These are phyloP conservation scores for Ophiosphaerella narmari DNA, from an alignment of 2,329 filamentous ascomycete genomes.

Conservation along the genomic window DNA sequence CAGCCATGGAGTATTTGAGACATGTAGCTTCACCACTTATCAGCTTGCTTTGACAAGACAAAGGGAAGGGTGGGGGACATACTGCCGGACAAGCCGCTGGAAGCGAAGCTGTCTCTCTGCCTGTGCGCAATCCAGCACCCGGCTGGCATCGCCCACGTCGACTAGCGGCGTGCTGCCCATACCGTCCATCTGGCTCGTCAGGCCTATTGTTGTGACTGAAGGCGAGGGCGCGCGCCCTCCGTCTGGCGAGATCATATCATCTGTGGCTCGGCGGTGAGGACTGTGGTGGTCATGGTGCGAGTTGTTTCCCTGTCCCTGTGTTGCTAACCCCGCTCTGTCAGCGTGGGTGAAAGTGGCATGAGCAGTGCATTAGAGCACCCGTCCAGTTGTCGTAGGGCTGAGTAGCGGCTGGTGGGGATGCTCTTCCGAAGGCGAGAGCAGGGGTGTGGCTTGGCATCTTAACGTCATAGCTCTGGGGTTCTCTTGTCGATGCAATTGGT, in stretches of 20 bases:
- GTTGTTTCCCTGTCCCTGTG: neutral
- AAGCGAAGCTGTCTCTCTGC: slow-evolving; percentile 33
- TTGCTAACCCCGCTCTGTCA: neutral
- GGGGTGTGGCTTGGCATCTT: slow-evolving; percentile 14
- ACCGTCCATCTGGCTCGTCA: neutral
- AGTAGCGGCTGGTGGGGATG: slow-evolving; percentile 3
- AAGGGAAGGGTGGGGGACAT: slow-evolving; percentile 8
- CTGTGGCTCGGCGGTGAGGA: slow-evolving; percentile 3
- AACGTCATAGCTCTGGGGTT: slow-evolving; percentile 13
- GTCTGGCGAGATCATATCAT: slow-evolving; percentile 30
- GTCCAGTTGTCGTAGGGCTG: slow-evolving; percentile 11
- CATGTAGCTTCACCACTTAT: slow-evolving; percentile 64
- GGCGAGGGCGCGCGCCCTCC: slow-evolving; percentile 6
- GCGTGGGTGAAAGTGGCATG: slow-evolving; percentile 3
- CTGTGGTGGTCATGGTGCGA: slow-evolving; percentile 2
- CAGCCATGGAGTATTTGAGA: slow-evolving; percentile 84
- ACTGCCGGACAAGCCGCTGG: slow-evolving; percentile 41
- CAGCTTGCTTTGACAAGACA: neutral
- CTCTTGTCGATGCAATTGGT: neutral
- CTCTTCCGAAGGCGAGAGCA: too few relatives aligned
- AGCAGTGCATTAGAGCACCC: neutral
- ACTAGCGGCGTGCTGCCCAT: slow-evolving; percentile 7
- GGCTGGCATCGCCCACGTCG: slow-evolving; percentile 29
- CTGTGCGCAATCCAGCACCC: slow-evolving; percentile 38
- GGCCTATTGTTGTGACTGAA: neutral